Evolutionary conservation across 805 yeast species (phyloP), one percentile per base, ranked within the genome.

Genomic region (Crinitomyces ghanaensis): DNA sequence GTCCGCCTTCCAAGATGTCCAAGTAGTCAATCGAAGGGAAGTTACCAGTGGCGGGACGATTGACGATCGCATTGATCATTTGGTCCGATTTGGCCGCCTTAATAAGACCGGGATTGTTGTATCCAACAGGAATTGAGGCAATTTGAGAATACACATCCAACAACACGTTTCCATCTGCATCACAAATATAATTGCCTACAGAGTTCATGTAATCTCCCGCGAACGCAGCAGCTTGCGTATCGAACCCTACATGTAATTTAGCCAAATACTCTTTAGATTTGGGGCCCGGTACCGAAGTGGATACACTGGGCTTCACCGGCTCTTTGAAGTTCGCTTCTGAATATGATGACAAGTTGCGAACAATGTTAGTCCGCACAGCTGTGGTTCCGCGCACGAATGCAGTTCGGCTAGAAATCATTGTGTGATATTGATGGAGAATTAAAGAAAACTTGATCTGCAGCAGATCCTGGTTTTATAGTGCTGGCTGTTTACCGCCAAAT

Each of bases 321-420:
- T 86, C 97, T 41, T 64, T 51, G 43, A n/a, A n/a, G n/a, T n/a
- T n/a, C n/a, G n/a, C n/a, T n/a, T n/a, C 93, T 93, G 64, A 79
- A 85, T 59, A 29, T 41, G 35, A 23, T 23, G 14, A 23, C 13
- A 6, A 12, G 26, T 6, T 23, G 26, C 13, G 26, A 12, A 23
- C n/a, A 12, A 23, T 12, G 26, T 23, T n/a, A n/a, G n/a, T n/a
- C n/a, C n/a, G n/a, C n/a, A n/a, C n/a, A n/a, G n/a, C n/a, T n/a
- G n/a, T n/a, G n/a, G n/a, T n/a, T n/a, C n/a, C n/a, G n/a, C n/a
- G n/a, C n/a, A n/a, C n/a, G n/a, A n/a, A n/a, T n/a, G n/a, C n/a
- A n/a, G n/a, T n/a, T n/a, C n/a, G n/a, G n/a, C n/a, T n/a, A n/a
- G n/a, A n/a, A n/a, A n/a, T n/a, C n/a, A n/a, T n/a, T n/a, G n/a